A percentile compares a stretch with the other conserved stretches of the same genome.
These are phyloP conservation scores for Volutella citrinella DNA, from an alignment of 2,329 filamentous ascomycete genomes.

Conservation along the genomic window DNA sequence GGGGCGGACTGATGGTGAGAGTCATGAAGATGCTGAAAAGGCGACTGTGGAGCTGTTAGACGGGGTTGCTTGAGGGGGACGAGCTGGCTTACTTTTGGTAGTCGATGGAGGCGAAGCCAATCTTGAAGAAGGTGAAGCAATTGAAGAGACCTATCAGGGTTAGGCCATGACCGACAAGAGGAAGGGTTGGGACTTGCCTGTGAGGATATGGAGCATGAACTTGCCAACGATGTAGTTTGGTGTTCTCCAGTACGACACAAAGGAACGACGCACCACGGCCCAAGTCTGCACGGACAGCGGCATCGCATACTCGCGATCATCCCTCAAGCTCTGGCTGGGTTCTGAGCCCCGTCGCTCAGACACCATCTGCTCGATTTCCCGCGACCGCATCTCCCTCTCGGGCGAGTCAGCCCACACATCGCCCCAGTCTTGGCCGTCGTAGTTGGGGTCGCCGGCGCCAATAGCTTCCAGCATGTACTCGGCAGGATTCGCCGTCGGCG, in stretches of 20 bases:
- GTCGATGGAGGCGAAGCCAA: conserved; percentile 55
- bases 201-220: conserved; percentile 59
- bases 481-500: conserved; percentile 48
- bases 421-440: conserved; percentile 59
- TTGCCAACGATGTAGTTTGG: conserved; percentile 63
- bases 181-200: no score
- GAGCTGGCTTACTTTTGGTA: no score
- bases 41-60: no score
- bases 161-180: no score
- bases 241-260: conserved; percentile 62
- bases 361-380: conserved; percentile 53
- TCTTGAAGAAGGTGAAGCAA: conserved; percentile 66
- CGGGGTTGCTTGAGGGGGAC: no score
- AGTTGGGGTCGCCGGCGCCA: conserved; percentile 60
- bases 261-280: conserved; percentile 55
- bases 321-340: conserved; percentile 37
- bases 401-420: conserved; percentile 56
- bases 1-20: conserved; percentile 68
- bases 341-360: conserved; percentile 38
- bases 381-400: conserved; percentile 42
- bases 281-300: conserved; percentile 51
- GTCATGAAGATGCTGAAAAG: conserved; percentile 78
- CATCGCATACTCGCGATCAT: conserved; percentile 62
- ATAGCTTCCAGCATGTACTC: conserved; percentile 57
- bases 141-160: no score